Evolutionary conservation across 2,329 filamentous ascomycete species (phyloP).

Genomic region (Ambrosiella beaveri): DNA sequence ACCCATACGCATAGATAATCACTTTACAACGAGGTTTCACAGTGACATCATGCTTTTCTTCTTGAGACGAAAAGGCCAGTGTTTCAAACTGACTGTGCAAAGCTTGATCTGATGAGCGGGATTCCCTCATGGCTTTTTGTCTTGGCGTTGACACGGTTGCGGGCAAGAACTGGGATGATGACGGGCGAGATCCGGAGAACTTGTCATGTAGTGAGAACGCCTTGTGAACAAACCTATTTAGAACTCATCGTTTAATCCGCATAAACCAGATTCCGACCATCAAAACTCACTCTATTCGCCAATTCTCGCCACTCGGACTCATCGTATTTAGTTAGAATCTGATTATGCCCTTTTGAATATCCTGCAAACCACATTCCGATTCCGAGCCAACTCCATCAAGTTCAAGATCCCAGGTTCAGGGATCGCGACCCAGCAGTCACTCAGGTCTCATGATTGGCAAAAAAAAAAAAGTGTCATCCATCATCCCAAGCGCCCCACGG

Average conservation of each 20-base stretch:
- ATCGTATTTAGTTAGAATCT: not conserved
- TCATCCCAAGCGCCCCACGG: not conserved
- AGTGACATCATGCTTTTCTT: too few relatives aligned
- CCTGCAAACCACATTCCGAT: not conserved
- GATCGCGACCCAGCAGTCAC: not conserved
- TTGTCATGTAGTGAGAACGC: not conserved
- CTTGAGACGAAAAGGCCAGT: not conserved
- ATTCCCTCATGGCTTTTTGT: not conserved
- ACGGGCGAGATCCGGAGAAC: not conserved
- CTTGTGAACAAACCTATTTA: too few relatives aligned
- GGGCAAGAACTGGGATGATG: not conserved
- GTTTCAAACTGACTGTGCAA: not conserved
- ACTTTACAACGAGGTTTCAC: too few relatives aligned
- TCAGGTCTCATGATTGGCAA: constrained; percentile 8
- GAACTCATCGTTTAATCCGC: too few relatives aligned
- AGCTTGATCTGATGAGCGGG: not conserved
- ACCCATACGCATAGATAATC: too few relatives aligned
- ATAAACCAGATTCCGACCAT: too few relatives aligned
- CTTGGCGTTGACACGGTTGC: not conserved
- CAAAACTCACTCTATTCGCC: not conserved
- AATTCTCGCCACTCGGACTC: not conserved
- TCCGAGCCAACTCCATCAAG: not conserved
- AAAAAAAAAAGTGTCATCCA: not conserved
- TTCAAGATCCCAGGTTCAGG: not conserved
- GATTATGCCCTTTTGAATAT: not conserved